These are phyloP conservation scores for Auricularia sp. DNA, from an alignment of 768 basidiomycete species.

Conservation along the genomic window DNA sequence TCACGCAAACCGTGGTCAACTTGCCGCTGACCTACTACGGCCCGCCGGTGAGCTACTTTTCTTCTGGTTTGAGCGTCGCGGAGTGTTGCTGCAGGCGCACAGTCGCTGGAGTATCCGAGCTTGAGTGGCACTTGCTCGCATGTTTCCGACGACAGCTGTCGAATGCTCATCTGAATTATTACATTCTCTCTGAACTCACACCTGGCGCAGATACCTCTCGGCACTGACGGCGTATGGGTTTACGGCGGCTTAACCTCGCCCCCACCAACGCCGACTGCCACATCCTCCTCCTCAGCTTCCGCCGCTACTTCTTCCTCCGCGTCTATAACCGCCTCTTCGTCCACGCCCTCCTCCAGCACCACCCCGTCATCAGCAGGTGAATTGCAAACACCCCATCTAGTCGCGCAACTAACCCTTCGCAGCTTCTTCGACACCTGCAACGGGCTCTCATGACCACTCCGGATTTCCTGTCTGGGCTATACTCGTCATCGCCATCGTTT, in stretches of 20 bases:
- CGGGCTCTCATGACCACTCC: background rate
- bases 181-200: background rate
- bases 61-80: background rate
- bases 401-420: background rate
- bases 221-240: constrained; percentile 47
- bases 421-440: background rate
- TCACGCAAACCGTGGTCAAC: constrained; percentile 40
- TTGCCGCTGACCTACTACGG: constrained; percentile 75
- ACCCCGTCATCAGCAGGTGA: background rate
- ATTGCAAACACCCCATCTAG: background rate
- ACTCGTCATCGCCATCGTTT: background rate
- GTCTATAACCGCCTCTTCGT: background rate
- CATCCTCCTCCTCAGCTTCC: constrained; percentile 11
- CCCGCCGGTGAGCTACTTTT: constrained; percentile 52
- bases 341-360: background rate
- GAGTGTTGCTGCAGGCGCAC: no score
- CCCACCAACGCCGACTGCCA: constrained; percentile 24
- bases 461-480: background rate
- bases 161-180: background rate
- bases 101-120: no score
- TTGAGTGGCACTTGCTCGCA: background rate
- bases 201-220: constrained; percentile 58
- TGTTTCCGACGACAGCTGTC: no score
- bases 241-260: constrained; percentile 69
- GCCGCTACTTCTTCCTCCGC: background rate